Evolutionary conservation across 148 eudicot species (phyloP).

Genomic region (Silene conica): DNA sequence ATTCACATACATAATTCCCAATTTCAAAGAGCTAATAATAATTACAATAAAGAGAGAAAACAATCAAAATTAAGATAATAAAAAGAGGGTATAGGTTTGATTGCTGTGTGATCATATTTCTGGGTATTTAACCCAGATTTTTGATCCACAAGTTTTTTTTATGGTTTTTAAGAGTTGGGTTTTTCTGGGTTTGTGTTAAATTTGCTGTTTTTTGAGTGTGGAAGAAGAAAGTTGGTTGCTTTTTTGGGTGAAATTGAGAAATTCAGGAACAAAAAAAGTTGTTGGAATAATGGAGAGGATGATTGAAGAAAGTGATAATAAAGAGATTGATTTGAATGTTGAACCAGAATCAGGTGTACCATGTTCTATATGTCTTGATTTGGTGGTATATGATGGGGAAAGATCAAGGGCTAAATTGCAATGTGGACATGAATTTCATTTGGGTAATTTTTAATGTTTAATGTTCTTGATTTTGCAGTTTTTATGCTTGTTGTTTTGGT

Average conservation of each 20-base stretch:
- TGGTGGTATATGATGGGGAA: constrained; percentile 33
- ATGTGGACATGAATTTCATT: constrained; percentile 65
- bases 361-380: constrained; percentile 64
- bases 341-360: constrained; percentile 24
- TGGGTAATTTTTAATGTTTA: constrained; percentile 33
- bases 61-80: neutral
- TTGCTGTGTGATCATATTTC: constrained; percentile 38
- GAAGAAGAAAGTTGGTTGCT: neutral
- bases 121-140: constrained; percentile 35
- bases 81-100: neutral
- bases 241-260: neutral
- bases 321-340: constrained; percentile 26
- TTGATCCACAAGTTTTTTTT: constrained; percentile 20
- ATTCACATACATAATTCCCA: neutral
- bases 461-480: neutral
- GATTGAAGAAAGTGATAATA: constrained; percentile 20
- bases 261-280: neutral
- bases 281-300: constrained; percentile 15
- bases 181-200: constrained; percentile 19
- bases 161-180: constrained; percentile 15
- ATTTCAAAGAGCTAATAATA: constrained; percentile 1
- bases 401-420: constrained; percentile 52
- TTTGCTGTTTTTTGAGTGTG: neutral
- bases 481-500: neutral
- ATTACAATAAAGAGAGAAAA: neutral